phyloP scores from a whole-genome alignment of 441 rosid genomes.

The Viola pubescens region DNA sequence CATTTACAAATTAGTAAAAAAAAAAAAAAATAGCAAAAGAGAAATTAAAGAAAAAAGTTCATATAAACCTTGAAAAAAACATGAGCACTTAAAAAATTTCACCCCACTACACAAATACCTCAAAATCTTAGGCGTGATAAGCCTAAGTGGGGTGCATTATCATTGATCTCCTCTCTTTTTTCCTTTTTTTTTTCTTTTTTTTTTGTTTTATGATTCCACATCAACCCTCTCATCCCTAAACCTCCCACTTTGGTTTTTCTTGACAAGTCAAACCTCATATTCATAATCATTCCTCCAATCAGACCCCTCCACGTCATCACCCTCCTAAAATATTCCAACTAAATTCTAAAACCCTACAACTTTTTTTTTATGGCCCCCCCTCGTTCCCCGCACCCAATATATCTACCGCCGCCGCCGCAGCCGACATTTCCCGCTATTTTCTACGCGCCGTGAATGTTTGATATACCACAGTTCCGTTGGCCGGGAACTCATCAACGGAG shows the following conservation, averaged over 20 bases:
- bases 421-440: slow-evolving; percentile 23
- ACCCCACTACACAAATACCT: slow-evolving; percentile 34
- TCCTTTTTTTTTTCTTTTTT: too few relatives aligned
- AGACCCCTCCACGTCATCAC: slow-evolving; percentile 34
- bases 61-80: slow-evolving; percentile 28
- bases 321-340: slow-evolving; percentile 1
- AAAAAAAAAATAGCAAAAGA: slow-evolving; percentile 1
- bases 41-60: slow-evolving; percentile 16
- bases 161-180: slow-evolving; percentile 29
- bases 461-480: slow-evolving; percentile 56
- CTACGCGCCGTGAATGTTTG: slow-evolving; percentile 80
- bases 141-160: slow-evolving; percentile 84
- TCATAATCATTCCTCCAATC: slow-evolving; percentile 20
- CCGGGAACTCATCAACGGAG: slow-evolving; percentile 60
- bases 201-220: slow-evolving; percentile 17
- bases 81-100: slow-evolving; percentile 19
- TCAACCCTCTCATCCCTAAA: slow-evolving; percentile 10
- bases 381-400: not conserved
- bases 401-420: slow-evolving; percentile 4
- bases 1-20: not conserved
- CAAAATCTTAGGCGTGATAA: slow-evolving; percentile 72
- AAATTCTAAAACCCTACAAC: slow-evolving; percentile 6
- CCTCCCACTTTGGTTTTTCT: slow-evolving; percentile 5
- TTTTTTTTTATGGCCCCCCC: slow-evolving; percentile 8
- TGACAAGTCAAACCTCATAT: slow-evolving; percentile 18